These are phyloP conservation scores for Mortierella sp. DNA, from an alignment of 371 early-diverging fungal species.

Conservation along the genomic window DNA sequence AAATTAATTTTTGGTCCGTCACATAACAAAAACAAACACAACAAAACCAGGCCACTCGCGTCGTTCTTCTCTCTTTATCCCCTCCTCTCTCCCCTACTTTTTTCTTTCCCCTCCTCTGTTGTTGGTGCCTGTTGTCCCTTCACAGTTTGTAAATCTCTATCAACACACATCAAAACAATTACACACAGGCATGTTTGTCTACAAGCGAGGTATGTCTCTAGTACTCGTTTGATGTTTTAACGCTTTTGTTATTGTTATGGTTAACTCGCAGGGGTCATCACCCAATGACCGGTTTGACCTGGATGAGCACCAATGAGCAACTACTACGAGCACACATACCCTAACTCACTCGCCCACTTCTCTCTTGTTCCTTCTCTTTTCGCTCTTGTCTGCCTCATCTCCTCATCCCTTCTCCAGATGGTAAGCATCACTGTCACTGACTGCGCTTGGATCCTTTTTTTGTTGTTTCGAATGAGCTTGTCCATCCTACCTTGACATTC, in stretches of 20 bases:
- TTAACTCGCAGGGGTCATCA: background rate
- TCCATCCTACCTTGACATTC: background rate
- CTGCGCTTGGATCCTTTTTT: slow-evolving; percentile 3
- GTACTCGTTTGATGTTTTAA: background rate
- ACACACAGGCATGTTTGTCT: slow-evolving; percentile 72
- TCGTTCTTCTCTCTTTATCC: background rate
- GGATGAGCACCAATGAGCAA: too few relatives aligned
- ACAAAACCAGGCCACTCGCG: background rate
- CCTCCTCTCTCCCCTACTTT: background rate
- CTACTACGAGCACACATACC: background rate
- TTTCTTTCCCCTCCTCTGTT: background rate
- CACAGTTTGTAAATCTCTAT: background rate
- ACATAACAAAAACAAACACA: slow-evolving; percentile 9
- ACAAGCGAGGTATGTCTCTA: slow-evolving; percentile 74
- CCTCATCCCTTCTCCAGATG: background rate
- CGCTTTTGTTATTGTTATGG: background rate
- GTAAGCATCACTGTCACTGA: background rate
- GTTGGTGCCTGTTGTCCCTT: slow-evolving; percentile 6
- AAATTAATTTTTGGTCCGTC: background rate
- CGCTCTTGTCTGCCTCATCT: background rate
- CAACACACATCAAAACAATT: background rate
- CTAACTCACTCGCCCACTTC: background rate
- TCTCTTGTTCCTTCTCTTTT: background rate
- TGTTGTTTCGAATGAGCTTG: background rate
- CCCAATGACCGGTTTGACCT: too few relatives aligned